These are phyloP conservation scores for Geranomyces michiganensis DNA, from an alignment of 192 early-diverging fungal species.

Conservation along the genomic window DNA sequence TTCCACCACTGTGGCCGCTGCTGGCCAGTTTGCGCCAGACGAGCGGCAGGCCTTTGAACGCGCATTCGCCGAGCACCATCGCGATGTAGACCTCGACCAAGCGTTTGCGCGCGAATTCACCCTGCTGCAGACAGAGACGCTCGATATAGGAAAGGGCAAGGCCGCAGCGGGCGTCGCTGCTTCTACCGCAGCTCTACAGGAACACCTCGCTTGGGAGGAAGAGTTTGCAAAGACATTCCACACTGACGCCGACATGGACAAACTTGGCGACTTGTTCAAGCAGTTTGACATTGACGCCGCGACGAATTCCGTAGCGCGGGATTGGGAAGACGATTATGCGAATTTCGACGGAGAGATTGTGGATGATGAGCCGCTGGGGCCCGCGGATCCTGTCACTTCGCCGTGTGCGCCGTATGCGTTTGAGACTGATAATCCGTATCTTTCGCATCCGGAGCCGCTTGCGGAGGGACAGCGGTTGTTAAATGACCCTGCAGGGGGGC, in stretches of 20 bases:
- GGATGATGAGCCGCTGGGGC: constrained; percentile 1
- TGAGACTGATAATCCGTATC: constrained; percentile 70
- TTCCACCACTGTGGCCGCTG: too few relatives aligned
- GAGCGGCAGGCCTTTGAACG: too few relatives aligned
- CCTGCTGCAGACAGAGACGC: too few relatives aligned
- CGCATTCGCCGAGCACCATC: too few relatives aligned
- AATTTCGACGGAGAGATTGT: neutral
- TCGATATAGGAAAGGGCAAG: too few relatives aligned
- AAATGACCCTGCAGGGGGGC: constrained; percentile 40
- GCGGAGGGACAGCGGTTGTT: constrained; percentile 41
- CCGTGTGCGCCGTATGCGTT: constrained; percentile 67
- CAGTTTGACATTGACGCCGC: neutral
- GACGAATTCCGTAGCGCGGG: neutral
- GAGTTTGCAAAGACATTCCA: neutral
- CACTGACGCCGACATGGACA: neutral
- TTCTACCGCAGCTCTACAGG: too few relatives aligned
- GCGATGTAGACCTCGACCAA: too few relatives aligned
- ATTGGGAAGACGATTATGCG: constrained; percentile 9
- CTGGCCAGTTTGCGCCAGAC: too few relatives aligned
- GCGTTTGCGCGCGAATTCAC: too few relatives aligned
- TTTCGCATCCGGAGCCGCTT: constrained; percentile 44
- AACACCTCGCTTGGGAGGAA: neutral
- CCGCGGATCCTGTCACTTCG: constrained; percentile 38
- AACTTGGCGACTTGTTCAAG: constrained; percentile 3
- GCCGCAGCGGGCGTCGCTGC: too few relatives aligned